phyloP scores from a whole-genome alignment of 257 asterid species.

The Gynochthodes officinalis region DNA sequence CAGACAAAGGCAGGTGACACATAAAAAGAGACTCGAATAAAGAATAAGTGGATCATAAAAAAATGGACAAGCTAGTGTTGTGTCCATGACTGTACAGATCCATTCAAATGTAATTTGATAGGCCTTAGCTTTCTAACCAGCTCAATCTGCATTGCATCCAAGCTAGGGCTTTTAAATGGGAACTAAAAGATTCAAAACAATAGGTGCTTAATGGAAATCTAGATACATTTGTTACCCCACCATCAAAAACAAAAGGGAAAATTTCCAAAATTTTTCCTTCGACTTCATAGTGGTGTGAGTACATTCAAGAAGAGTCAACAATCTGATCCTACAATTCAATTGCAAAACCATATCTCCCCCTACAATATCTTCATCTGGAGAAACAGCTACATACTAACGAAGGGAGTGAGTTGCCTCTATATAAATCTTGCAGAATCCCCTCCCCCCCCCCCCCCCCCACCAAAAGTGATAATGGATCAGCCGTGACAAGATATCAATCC shows the following conservation, averaged over 20 bases:
- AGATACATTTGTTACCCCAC: not conserved
- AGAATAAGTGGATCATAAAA: not conserved
- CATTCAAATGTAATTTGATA: too few species aligned
- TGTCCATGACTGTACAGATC: not conserved
- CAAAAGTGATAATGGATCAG: constrained; percentile 45
- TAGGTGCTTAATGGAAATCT: too few species aligned
- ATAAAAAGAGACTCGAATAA: too few species aligned
- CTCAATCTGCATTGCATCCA: too few species aligned
- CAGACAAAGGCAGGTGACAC: too few species aligned
- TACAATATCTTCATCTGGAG: too few species aligned
- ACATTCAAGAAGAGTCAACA: not conserved
- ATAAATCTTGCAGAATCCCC: constrained; percentile 3
- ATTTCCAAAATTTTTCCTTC: too few species aligned
- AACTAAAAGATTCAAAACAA: too few species aligned
- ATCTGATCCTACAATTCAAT: not conserved
- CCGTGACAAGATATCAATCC: constrained; percentile 81
- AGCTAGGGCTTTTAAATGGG: too few species aligned
- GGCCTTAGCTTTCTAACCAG: too few species aligned
- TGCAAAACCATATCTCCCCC: not conserved
- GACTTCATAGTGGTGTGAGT: not conserved
- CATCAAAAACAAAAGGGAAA: not conserved
- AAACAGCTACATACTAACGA: not conserved
- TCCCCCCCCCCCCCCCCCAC: constrained; percentile 37
- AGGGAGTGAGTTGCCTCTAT: not conserved
- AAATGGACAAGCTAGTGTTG: not conserved